phyloP scores from a whole-genome alignment of 352 stramenopile species.

The Phytophthora tentaculata region DNA sequence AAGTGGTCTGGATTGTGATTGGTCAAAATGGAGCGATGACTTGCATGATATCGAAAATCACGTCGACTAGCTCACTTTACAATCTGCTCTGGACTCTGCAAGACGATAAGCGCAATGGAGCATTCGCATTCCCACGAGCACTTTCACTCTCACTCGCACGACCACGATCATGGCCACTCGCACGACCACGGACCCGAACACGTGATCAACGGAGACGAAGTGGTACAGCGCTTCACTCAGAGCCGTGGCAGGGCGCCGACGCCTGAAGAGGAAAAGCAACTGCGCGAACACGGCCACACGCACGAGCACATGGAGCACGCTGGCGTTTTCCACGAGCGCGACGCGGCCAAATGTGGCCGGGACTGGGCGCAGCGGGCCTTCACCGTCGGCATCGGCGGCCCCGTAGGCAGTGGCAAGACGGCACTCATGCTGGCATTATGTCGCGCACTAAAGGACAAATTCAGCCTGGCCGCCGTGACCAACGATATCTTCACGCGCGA shows the following conservation, averaged over 20 bases:
- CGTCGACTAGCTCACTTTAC: slow-evolving; percentile 21
- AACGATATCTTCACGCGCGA: slow-evolving; percentile 99
- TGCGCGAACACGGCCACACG: slow-evolving; percentile 87
- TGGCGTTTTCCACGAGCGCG: slow-evolving; percentile 73
- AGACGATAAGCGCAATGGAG: slow-evolving; percentile 26
- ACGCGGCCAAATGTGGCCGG: slow-evolving; percentile 53
- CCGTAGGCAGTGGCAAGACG: slow-evolving; percentile 96
- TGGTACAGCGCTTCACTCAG: slow-evolving; percentile 72
- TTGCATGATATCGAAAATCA: slow-evolving; percentile 13
- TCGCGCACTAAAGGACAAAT: slow-evolving; percentile 80
- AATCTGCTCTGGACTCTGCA: slow-evolving; percentile 10
- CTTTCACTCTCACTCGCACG: slow-evolving; percentile 27
- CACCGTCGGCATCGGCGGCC: slow-evolving; percentile 96
- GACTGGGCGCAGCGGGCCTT: slow-evolving; percentile 90
- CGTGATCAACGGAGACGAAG: slow-evolving; percentile 64
- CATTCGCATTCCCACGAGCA: slow-evolving; percentile 35
- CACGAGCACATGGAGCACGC: slow-evolving; percentile 90
- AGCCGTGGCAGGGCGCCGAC: slow-evolving; percentile 69
- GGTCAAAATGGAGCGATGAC: background rate
- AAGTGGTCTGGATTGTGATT: slow-evolving; percentile 17
- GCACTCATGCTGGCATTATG: slow-evolving; percentile 95
- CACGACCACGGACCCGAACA: slow-evolving; percentile 41
- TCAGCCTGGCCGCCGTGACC: slow-evolving; percentile 92
- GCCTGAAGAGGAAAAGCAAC: slow-evolving; percentile 74
- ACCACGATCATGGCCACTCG: slow-evolving; percentile 40